phyloP scores from a whole-genome alignment of 2,329 filamentous ascomycete genomes.

The Didymella segeticola region DNA sequence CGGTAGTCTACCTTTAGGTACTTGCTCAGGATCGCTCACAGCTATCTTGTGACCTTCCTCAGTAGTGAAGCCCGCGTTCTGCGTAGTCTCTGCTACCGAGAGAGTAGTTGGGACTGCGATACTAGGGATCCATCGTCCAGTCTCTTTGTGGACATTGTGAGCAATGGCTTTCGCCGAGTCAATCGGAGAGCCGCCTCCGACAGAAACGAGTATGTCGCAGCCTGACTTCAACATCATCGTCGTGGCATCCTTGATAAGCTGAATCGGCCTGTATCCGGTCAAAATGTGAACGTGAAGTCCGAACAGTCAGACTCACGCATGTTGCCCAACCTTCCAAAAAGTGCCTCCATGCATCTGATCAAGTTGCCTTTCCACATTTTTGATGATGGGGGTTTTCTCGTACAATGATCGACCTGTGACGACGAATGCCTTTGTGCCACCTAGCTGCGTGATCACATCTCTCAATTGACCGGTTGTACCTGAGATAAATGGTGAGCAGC shows the following conservation, averaged over 20 bases:
- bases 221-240: slow-evolving; percentile 45
- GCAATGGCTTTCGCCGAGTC: slow-evolving; percentile 53
- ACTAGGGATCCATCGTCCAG: slow-evolving; percentile 47
- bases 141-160: slow-evolving; percentile 48
- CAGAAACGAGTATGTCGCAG: slow-evolving; percentile 44
- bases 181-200: slow-evolving; percentile 60
- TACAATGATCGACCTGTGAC: slow-evolving; percentile 62
- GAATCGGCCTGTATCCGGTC: slow-evolving; percentile 37
- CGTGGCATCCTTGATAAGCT: slow-evolving; percentile 46
- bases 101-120: slow-evolving; percentile 50
- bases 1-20: slow-evolving; percentile 41
- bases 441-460: slow-evolving; percentile 42
- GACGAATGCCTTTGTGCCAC: slow-evolving; percentile 60
- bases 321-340: slow-evolving; percentile 62
- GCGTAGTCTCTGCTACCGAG: slow-evolving; percentile 63
- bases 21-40: slow-evolving; percentile 55
- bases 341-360: slow-evolving; percentile 59
- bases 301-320: slow-evolving; percentile 56
- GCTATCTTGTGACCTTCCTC: slow-evolving; percentile 59
- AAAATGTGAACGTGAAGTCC: slow-evolving; percentile 2
- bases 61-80: slow-evolving; percentile 60
- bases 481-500: slow-evolving; percentile 17
- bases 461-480: slow-evolving; percentile 44
- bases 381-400: slow-evolving; percentile 61
- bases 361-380: slow-evolving; percentile 58